These are phyloP conservation scores for Peronospora destructor DNA, from an alignment of 352 stramenopile genomes.

Conservation along the genomic window DNA sequence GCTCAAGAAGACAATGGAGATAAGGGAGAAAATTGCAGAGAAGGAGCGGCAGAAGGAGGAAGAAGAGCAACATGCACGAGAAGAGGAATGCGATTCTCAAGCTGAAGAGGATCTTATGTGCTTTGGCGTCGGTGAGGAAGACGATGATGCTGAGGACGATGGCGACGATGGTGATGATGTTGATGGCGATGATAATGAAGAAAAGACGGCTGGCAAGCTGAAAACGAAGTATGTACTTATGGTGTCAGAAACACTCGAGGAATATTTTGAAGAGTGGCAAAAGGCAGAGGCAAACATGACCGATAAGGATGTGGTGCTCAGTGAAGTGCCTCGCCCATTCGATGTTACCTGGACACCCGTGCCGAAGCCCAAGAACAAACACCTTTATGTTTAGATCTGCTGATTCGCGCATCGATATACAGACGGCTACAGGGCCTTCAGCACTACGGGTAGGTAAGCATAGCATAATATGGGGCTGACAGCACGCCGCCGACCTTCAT, in stretches of 20 bases:
- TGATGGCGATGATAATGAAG: constrained; percentile 24
- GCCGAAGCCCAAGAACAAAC: constrained; percentile 59
- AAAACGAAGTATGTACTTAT: constrained; percentile 13
- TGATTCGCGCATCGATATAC: constrained; percentile 16
- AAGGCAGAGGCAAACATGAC: constrained; percentile 31
- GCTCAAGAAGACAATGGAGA: constrained; percentile 35
- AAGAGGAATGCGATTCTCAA: constrained; percentile 24
- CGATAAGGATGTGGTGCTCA: constrained; percentile 32
- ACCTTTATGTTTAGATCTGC: constrained; percentile 64
- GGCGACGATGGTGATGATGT: constrained; percentile 10
- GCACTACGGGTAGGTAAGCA: constrained; percentile 9
- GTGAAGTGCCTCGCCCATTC: constrained; percentile 49
- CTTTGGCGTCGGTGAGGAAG: constrained; percentile 25
- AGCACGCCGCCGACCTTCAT: constrained; percentile 8
- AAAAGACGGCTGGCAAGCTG: constrained; percentile 27
- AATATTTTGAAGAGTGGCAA: constrained; percentile 52
- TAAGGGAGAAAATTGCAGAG: constrained; percentile 16
- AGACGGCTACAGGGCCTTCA: constrained; percentile 12
- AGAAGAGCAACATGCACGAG: constrained; percentile 16
- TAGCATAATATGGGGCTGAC: constrained; percentile 12
- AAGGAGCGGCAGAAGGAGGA: constrained; percentile 13
- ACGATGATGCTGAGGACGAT: constrained; percentile 3
- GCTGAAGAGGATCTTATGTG: constrained; percentile 21
- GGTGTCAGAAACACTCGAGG: constrained; percentile 18
- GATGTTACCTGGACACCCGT: constrained; percentile 67